A percentile compares a stretch with the other conserved stretches of the same genome.
phyloP scores from a whole-genome alignment of 2,329 filamentous ascomycete species.

The Scolecobasidium constrictum region DNA sequence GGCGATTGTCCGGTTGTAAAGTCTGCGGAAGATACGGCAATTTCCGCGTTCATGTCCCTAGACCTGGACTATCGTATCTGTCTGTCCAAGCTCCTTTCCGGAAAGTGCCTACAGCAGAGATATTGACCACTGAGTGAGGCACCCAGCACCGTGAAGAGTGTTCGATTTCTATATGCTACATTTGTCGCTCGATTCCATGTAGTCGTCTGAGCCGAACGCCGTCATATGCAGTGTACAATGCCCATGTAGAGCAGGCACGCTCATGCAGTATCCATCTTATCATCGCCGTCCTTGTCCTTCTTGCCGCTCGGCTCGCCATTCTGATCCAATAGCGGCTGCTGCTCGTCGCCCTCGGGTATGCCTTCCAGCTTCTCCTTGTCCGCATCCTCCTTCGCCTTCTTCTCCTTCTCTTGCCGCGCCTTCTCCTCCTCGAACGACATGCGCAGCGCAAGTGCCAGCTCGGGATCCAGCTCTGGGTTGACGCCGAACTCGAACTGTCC shows the following conservation, averaged over 20 bases:
- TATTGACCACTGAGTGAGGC: no score
- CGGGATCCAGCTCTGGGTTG: conserved; percentile 83
- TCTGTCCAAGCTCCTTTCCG: no score
- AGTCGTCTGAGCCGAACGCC: conserved; percentile 3
- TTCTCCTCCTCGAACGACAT: conserved; percentile 99
- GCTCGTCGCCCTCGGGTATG: conserved; percentile 60
- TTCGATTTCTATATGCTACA: not conserved
- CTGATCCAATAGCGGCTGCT: conserved; percentile 51
- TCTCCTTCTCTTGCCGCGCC: conserved; percentile 80
- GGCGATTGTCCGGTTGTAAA: no score
- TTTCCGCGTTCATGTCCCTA: no score
- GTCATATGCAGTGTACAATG: not conserved
- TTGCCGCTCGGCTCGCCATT: conserved; percentile 54
- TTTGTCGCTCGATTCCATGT: not conserved
- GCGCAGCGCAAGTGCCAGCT: conserved; percentile 83
- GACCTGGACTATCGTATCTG: no score
- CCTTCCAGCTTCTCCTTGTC: conserved; percentile 68
- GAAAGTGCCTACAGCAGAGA: no score
- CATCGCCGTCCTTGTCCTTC: conserved; percentile 36
- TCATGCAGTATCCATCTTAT: conserved; percentile 88
- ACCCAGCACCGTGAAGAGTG: no score
- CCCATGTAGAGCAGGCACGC: not conserved
- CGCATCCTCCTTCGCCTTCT: conserved; percentile 58
- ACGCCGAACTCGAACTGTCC: conserved; percentile 78
- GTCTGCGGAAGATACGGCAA: no score